Conservation (phyloP, 192 early-diverging fungal genomes). For the Coemansia sp. region DNA sequence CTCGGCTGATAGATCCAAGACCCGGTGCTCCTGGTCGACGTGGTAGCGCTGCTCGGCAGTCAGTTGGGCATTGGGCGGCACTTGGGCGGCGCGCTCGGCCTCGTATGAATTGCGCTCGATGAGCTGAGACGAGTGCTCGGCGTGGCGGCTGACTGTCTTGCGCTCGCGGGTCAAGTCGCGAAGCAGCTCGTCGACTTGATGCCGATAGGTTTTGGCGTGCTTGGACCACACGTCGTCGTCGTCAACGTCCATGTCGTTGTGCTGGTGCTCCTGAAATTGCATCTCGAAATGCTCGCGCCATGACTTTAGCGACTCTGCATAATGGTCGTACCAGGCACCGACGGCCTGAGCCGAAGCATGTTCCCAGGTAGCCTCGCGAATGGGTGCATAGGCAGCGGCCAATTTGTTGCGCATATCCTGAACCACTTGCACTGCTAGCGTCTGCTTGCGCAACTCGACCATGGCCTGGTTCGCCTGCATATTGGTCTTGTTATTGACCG, state of each 20-base stretch:
- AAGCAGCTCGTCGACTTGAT: constrained; percentile 40
- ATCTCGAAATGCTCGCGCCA: constrained; percentile 55
- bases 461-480: constrained; percentile 35
- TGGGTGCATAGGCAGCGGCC: constrained; percentile 42
- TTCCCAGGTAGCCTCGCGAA: constrained; percentile 51
- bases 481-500: neutral
- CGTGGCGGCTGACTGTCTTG: constrained; percentile 36
- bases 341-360: constrained; percentile 38
- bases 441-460: constrained; percentile 46
- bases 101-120: constrained; percentile 39
- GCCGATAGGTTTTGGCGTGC: constrained; percentile 25
- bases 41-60: constrained; percentile 54
- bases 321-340: constrained; percentile 39
- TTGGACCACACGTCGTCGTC: constrained; percentile 1
- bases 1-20: constrained; percentile 45
- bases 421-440: constrained; percentile 46
- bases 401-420: constrained; percentile 51
- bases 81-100: constrained; percentile 45
- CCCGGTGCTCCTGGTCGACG: constrained; percentile 45
- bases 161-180: constrained; percentile 47
- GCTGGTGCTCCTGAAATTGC: constrained; percentile 48
- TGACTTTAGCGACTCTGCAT: constrained; percentile 32
- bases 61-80: constrained; percentile 32
- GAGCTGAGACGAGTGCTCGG: constrained; percentile 37
- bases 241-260: constrained; percentile 21